Base-by-base conservation (phyloP, 2,329 filamentous ascomycete species). In the Scedosporium dehoogii region DNA sequence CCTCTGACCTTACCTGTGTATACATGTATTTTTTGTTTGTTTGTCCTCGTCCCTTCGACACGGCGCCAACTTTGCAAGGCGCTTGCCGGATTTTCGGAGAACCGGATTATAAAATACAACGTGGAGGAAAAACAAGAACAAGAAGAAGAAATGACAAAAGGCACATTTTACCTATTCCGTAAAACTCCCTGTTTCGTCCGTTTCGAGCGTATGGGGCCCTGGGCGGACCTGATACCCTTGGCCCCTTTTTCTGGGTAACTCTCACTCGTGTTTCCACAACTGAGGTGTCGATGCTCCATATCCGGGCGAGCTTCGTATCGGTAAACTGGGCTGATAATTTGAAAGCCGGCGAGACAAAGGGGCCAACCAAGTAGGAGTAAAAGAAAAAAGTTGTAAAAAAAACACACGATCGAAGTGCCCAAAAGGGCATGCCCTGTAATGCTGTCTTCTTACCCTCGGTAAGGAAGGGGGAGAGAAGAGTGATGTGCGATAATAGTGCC, bases 401-500 rank as follows among this genome's bases (percentile, higher is more conserved):
- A 69, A 67, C 69, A 72, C 71, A 68, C 71, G 70, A 29, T 42
- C 60, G 29, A 38, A 38, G 55, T 41, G 44, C 48, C 23, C n/a
- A 53, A 53, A 58, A 59, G 42, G n/a, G 58, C 53, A 41, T 62
- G 27, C 42, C 61, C 27, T 38, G 55, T 23, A 41, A 41, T 27
- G 27, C 29, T 38, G n/a, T 38, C 59, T 60, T 21, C 59, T 56
- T 61, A 61, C 59, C 59, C 59, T 61, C 21, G 48, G 41, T 16
- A 27, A 16, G 21, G 29, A 44, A 56, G 29, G 59, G 46, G 44
- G 46, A 21, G 38, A 44, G 51, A 42, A 56, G 27, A 56, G 12
- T 41, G 72, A 79, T 78, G 80, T 78, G 80, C 42, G 25, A 53
- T n/a, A 53, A 53, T 48, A 53, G 42, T 41, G 42, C 14, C 25